Evolutionary conservation across 202 grass and related monocot species (phyloP).

Genomic region (Schoenoplectus triqueter): DNA sequence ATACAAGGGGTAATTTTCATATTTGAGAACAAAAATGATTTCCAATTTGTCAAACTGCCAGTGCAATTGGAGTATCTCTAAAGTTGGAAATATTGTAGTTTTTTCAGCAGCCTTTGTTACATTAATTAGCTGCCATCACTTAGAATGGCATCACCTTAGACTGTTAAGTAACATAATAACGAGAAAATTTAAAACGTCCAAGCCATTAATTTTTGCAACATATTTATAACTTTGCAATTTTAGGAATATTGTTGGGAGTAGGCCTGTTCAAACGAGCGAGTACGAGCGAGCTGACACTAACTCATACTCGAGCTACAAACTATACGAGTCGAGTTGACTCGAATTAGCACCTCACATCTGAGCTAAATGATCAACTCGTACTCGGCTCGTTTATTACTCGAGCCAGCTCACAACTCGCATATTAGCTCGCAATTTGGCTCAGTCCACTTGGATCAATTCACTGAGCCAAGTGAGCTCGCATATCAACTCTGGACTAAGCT

Average conservation of each 20-base stretch:
- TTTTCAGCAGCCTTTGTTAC: not conserved
- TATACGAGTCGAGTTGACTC: too few species aligned
- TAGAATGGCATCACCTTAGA: not conserved
- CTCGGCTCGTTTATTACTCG: too few species aligned
- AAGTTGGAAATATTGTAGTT: not conserved
- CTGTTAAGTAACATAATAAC: not conserved
- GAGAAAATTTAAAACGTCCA: not conserved
- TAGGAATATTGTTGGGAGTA: not conserved
- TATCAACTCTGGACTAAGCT: too few species aligned
- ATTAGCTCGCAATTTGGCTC: too few species aligned
- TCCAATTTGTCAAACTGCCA: not conserved
- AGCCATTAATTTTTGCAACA: not conserved
- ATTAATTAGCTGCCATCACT: not conserved
- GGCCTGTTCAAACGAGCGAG: too few species aligned
- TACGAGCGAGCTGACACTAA: too few species aligned
- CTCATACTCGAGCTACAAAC: too few species aligned
- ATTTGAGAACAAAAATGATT: not conserved
- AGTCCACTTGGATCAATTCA: too few species aligned
- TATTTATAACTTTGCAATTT: constrained; percentile 21
- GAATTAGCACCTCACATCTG: too few species aligned
- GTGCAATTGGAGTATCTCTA: not conserved
- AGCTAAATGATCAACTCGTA: too few species aligned
- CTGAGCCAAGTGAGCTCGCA: too few species aligned
- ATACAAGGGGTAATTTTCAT: not conserved
- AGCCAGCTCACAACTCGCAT: too few species aligned